A percentile compares a stretch with the other conserved stretches of the same genome.
phyloP scores from a whole-genome alignment of 257 asterid genomes.

The Ligustrum vulgare region DNA sequence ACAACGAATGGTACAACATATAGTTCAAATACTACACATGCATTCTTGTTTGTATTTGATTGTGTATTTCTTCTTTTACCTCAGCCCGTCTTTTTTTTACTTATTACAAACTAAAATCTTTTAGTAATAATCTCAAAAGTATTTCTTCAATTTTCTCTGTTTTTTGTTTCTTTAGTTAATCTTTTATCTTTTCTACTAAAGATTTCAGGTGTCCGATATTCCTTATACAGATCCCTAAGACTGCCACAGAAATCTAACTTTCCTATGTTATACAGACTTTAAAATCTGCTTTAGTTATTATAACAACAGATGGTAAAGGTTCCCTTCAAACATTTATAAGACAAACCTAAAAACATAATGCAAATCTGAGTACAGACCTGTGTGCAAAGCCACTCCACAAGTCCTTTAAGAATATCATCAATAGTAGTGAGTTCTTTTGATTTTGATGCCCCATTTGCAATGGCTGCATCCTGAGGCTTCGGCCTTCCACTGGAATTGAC shows the following conservation, averaged over 20 bases:
- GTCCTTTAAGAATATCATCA: slow-evolving; percentile 73
- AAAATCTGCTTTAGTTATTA: background rate
- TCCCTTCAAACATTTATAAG: background rate
- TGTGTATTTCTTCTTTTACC: background rate
- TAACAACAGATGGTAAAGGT: background rate
- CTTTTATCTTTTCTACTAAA: background rate
- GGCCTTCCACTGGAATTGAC: slow-evolving; percentile 68
- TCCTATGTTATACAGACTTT: background rate
- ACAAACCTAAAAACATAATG: background rate
- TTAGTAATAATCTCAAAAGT: background rate
- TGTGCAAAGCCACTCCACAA: slow-evolving; percentile 85
- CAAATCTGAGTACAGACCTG: slow-evolving; percentile 54
- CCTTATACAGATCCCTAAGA: background rate
- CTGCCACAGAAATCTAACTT: background rate
- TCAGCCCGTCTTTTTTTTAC: background rate
- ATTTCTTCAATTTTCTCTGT: background rate
- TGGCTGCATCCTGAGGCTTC: slow-evolving; percentile 42
- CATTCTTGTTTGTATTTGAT: background rate
- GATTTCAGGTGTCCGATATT: background rate
- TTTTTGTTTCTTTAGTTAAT: background rate
- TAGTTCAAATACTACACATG: background rate
- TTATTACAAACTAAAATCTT: background rate
- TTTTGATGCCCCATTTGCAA: slow-evolving; percentile 51
- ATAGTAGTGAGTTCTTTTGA: slow-evolving; percentile 53
- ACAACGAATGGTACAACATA: background rate